Percentiles rank a stretch among this genome's conserved stretches.
Evolutionary conservation across 2,329 filamentous ascomycete genomes (phyloP).

Genomic region (Colletotrichum lindemuthianum): DNA sequence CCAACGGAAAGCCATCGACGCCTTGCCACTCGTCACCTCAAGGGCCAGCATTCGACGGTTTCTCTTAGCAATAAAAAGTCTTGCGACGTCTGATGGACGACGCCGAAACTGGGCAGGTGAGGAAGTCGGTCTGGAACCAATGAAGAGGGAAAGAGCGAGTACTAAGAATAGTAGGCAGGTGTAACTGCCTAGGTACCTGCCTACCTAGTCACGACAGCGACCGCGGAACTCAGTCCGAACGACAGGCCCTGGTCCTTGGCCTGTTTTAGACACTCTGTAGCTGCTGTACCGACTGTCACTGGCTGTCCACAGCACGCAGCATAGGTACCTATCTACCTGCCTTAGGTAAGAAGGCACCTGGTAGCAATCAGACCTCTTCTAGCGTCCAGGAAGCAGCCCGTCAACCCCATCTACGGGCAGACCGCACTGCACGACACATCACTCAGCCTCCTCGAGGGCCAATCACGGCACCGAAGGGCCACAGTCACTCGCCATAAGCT

Average conservation of each 20-base stretch:
- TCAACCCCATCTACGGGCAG: conserved; percentile 30
- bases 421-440: conserved; percentile 34
- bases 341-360: no score
- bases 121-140: conserved; percentile 38
- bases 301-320: conserved; percentile 18
- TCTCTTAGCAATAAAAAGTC: conserved; percentile 26
- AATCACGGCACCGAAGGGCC: conserved; percentile 21
- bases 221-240: conserved; percentile 32
- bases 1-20: conserved; percentile 16
- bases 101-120: conserved; percentile 31
- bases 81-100: conserved; percentile 30
- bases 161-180: conserved; percentile 42
- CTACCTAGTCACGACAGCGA: background rate
- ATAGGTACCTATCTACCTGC: no score
- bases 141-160: conserved; percentile 33
- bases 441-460: conserved; percentile 21
- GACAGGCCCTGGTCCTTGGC: conserved; percentile 25
- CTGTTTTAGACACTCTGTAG: background rate
- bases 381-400: conserved; percentile 30
- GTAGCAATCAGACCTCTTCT: background rate
- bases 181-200: no score
- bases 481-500: conserved; percentile 10
- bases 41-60: conserved; percentile 18
- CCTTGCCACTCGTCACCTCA: conserved; percentile 25
- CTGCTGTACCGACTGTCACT: conserved; percentile 14